Base-by-base conservation (phyloP, 176 grass and related monocot genomes). In the Luzula sylvatica region DNA sequence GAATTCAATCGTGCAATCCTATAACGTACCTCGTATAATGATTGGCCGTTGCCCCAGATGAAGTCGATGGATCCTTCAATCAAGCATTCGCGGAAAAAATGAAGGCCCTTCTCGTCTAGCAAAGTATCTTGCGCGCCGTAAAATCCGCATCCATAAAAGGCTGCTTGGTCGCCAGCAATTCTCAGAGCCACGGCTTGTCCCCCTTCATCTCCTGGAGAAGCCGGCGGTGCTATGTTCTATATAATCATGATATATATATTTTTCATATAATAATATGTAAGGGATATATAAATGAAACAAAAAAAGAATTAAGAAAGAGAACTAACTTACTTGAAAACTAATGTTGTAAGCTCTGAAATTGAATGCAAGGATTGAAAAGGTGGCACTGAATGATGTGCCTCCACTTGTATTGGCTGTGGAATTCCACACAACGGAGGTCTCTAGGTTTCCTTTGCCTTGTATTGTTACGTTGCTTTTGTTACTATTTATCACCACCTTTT, bases 1-100 rank as follows among this genome's bases (percentile, higher is more conserved):
- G n/a, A n/a, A n/a, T n/a, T n/a, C n/a, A n/a, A n/a, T n/a, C n/a
- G n/a, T n/a, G n/a, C n/a, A n/a, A n/a, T n/a, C n/a, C 7, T 26
- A 25, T 53, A 9, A 13, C 18, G 28, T 55, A 73, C 69, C 68
- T 70, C 41, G 43, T 82, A 94, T 50, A 94, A 71, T 0, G 87
- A 87, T 12, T 74, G 69, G 7, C 40, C 87, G 55, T 87, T 82
- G 53, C 87, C 87, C 58, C 84, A 87, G 67, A 94, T 87, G 78
- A 94, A 94, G 50, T 94, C 78, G 22, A 87, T 94, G 48, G 87
- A 94, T 3, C 82, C 87, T 74, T 94, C 87, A 65, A 94, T 78
- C 74, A 67, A 79, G 71, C 87, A 94, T 15, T 50, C 67, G 0
- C 58, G 87, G 41, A 82, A 94, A 8, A 78, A 39, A 50, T 94